These are phyloP conservation scores for Talaromyces sp. DNA, from an alignment of 2,329 filamentous ascomycete species.

Conservation along the genomic window DNA sequence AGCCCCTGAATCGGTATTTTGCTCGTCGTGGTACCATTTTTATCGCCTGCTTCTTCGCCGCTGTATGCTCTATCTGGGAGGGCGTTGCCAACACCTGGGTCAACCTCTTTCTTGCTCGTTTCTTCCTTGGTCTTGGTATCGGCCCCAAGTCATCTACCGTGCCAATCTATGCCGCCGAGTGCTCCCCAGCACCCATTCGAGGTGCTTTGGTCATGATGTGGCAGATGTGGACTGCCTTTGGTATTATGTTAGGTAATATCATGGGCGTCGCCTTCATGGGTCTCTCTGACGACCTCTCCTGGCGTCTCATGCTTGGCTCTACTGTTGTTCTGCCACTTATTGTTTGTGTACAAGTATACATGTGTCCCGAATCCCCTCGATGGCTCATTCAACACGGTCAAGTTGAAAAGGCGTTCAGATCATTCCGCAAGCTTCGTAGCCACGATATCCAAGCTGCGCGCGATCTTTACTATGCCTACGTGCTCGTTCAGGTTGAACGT, in stretches of 20 bases:
- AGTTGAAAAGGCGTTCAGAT: conserved; percentile 46
- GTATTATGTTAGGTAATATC: conserved; percentile 48
- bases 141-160: conserved; percentile 45
- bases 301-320: conserved; percentile 67
- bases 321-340: conserved; percentile 61
- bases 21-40: conserved; percentile 47
- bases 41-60: conserved; percentile 41
- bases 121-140: conserved; percentile 43
- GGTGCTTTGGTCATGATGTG: conserved; percentile 53
- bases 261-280: conserved; percentile 48
- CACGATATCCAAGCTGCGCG: conserved; percentile 54
- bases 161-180: conserved; percentile 49
- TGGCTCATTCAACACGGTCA: conserved; percentile 51
- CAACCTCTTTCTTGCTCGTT: conserved; percentile 42
- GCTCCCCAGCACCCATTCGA: conserved; percentile 47
- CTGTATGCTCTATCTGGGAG: conserved; percentile 42
- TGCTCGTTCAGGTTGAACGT: conserved; percentile 60
- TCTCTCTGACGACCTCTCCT: conserved; percentile 52
- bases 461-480: conserved; percentile 55
- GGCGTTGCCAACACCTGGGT: conserved; percentile 43
- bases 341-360: conserved; percentile 59
- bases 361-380: conserved; percentile 57
- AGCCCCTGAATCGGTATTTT: conserved; percentile 45
- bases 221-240: conserved; percentile 50
- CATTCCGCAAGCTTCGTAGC: conserved; percentile 48